These are phyloP conservation scores for Shiraia bambusicola DNA, from an alignment of 2,329 filamentous ascomycete species.

Conservation along the genomic window DNA sequence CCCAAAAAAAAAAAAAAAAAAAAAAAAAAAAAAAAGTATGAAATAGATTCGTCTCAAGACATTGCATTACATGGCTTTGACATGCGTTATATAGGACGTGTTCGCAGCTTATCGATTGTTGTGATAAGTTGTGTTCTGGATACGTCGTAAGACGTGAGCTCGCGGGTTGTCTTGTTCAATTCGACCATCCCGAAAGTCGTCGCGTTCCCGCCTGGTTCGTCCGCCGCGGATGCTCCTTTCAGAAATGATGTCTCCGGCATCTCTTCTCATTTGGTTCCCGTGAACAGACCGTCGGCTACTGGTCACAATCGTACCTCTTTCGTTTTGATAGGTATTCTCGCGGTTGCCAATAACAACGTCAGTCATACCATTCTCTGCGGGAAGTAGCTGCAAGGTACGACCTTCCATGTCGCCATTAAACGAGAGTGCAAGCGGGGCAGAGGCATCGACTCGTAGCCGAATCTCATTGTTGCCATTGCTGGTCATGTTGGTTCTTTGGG, in stretches of 20 bases:
- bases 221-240: constrained; percentile 30
- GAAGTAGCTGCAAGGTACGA: constrained; percentile 37
- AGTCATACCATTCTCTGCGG: constrained; percentile 39
- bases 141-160: constrained; percentile 25
- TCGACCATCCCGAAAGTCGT: constrained; percentile 11
- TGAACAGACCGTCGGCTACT: constrained; percentile 21
- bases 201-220: constrained; percentile 27
- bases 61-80: background rate
- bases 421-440: constrained; percentile 35
- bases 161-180: constrained; percentile 21
- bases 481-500: constrained; percentile 30
- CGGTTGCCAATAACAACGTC: constrained; percentile 38
- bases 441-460: constrained; percentile 38
- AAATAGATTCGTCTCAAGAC: constrained; percentile 6
- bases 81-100: background rate
- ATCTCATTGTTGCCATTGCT: constrained; percentile 37
- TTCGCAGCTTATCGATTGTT: constrained; percentile 3
- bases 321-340: constrained; percentile 29
- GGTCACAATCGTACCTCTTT: constrained; percentile 27
- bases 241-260: constrained; percentile 32
- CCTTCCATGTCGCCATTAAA: constrained; percentile 44
- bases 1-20: constrained; percentile 6
- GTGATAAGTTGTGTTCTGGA: constrained; percentile 20
- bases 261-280: constrained; percentile 23
- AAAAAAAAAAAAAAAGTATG: constrained; percentile 4